These are phyloP conservation scores for Hypoxylon cercidicola DNA, from an alignment of 495 filamentous ascomycete species.

Conservation along the genomic window DNA sequence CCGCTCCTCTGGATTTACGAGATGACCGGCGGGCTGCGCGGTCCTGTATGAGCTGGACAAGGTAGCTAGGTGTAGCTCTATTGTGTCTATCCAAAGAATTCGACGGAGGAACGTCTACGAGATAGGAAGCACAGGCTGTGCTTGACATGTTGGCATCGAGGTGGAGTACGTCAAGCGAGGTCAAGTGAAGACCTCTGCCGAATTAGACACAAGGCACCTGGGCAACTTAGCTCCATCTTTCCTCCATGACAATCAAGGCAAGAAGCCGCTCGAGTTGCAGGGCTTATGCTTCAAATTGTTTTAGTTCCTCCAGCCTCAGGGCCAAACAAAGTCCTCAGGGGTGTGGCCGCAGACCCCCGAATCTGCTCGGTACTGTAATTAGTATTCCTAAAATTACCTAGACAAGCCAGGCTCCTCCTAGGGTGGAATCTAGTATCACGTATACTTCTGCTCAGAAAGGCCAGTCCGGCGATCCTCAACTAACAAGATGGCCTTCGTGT, in stretches of 20 bases:
- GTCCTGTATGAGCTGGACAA: slow-evolving; percentile 39
- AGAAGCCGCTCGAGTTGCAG: slow-evolving; percentile 44
- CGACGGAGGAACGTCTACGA: slow-evolving; percentile 28
- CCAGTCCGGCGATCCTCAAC: slow-evolving; percentile 1
- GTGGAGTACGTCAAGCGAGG: slow-evolving; percentile 41
- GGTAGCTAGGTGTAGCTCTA: slow-evolving; percentile 46
- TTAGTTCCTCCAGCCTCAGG: slow-evolving; percentile 40
- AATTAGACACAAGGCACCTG: slow-evolving; percentile 42
- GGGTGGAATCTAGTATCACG: slow-evolving; percentile 20
- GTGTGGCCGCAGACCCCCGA: slow-evolving; percentile 35
- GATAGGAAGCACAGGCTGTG: slow-evolving; percentile 36
- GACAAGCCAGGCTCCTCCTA: slow-evolving; percentile 22
- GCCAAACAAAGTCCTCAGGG: slow-evolving; percentile 41
- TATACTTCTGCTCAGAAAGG: slow-evolving; percentile 1
- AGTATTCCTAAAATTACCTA: slow-evolving; percentile 32
- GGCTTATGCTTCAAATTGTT: slow-evolving; percentile 45
- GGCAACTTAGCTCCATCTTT: slow-evolving; percentile 44
- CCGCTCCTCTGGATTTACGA: slow-evolving; percentile 27
- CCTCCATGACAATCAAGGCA: slow-evolving; percentile 44
- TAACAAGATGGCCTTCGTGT: neutral
- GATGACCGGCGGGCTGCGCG: slow-evolving; percentile 33
- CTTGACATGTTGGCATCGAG: slow-evolving; percentile 40
- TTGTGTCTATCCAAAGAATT: slow-evolving; percentile 33
- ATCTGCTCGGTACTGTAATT: slow-evolving; percentile 40
- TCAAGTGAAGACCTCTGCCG: slow-evolving; percentile 36